phyloP scores from a whole-genome alignment of 495 filamentous ascomycete genomes.

The Penicillium riverlandense region DNA sequence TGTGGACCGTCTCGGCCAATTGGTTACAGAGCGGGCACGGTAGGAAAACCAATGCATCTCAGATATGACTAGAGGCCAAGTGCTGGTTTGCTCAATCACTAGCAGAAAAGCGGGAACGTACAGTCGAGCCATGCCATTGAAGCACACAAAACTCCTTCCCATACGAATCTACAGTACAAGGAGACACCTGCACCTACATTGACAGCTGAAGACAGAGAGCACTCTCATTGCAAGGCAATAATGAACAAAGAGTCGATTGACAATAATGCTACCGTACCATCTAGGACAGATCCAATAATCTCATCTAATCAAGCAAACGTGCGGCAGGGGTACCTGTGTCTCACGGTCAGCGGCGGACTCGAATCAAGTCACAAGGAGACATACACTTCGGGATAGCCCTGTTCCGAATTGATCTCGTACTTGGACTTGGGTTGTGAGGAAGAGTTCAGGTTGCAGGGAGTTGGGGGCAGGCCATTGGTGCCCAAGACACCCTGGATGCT shows the following conservation, averaged over 20 bases:
- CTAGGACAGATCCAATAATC: neutral
- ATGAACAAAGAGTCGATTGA: neutral
- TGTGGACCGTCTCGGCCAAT: too few species aligned
- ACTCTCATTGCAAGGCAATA: neutral
- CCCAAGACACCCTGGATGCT: conserved; percentile 59
- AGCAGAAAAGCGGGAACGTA: too few species aligned
- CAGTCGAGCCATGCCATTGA: too few species aligned
- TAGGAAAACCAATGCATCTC: too few species aligned
- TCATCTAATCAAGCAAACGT: conserved; percentile 39
- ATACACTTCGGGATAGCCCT: conserved; percentile 47
- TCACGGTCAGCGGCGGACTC: conserved; percentile 12
- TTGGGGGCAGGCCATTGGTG: conserved; percentile 70
- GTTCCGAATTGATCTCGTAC: conserved; percentile 36
- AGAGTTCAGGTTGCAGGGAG: conserved; percentile 58
- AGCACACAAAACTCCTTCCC: too few species aligned
- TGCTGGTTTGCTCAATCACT: too few species aligned
- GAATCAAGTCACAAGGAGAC: conserved; percentile 1
- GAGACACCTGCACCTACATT: neutral
- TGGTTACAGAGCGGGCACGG: too few species aligned
- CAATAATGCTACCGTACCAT: neutral
- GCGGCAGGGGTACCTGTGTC: conserved; percentile 44
- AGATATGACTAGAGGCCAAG: too few species aligned
- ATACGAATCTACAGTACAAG: too few species aligned
- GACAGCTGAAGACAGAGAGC: neutral
- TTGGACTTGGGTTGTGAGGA: conserved; percentile 34